A percentile compares a stretch with the other conserved stretches of the same genome.
These are phyloP conservation scores for Erysimum cheiri DNA, from an alignment of 441 rosid species.

Conservation along the genomic window DNA sequence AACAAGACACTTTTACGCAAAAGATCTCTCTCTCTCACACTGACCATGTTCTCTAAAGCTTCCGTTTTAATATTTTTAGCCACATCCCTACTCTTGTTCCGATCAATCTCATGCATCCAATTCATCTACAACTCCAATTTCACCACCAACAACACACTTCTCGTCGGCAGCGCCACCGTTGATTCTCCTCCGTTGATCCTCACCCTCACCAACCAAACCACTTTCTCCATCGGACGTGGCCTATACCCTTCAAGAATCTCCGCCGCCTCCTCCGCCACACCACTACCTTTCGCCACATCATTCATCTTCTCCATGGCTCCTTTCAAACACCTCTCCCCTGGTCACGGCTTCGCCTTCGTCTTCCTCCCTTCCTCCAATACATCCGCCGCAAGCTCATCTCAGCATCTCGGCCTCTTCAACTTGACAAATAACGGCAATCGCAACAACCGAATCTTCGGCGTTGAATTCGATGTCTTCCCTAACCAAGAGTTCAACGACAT, in stretches of 20 bases:
- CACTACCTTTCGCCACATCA: conserved; percentile 48
- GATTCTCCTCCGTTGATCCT: conserved; percentile 49
- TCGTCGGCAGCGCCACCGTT: conserved; percentile 43
- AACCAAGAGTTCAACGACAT: conserved; percentile 50
- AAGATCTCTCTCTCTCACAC: not conserved
- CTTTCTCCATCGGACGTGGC: conserved; percentile 54
- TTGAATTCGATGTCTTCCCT: conserved; percentile 47
- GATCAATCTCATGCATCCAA: conserved; percentile 30
- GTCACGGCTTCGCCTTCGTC: conserved; percentile 54
- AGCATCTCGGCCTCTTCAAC: conserved; percentile 55
- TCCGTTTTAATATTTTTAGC: not conserved
- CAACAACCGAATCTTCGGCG: conserved; percentile 44
- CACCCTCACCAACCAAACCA: conserved; percentile 47
- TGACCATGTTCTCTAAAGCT: conserved; percentile 27
- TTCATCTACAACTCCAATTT: conserved; percentile 50
- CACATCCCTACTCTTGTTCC: conserved; percentile 7
- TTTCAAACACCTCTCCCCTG: conserved; percentile 36
- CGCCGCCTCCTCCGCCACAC: conserved; percentile 22
- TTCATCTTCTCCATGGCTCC: conserved; percentile 54
- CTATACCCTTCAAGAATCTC: conserved; percentile 48
- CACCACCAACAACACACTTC: conserved; percentile 47
- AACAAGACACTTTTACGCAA: not conserved
- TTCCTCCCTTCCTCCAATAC: conserved; percentile 46
- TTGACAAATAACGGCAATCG: conserved; percentile 47
- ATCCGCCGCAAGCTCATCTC: conserved; percentile 45